A percentile compares a stretch with the other conserved stretches of the same genome.
Evolutionary conservation across 495 filamentous ascomycete species (phyloP).

Genomic region (Glutinoglossum americanum): DNA sequence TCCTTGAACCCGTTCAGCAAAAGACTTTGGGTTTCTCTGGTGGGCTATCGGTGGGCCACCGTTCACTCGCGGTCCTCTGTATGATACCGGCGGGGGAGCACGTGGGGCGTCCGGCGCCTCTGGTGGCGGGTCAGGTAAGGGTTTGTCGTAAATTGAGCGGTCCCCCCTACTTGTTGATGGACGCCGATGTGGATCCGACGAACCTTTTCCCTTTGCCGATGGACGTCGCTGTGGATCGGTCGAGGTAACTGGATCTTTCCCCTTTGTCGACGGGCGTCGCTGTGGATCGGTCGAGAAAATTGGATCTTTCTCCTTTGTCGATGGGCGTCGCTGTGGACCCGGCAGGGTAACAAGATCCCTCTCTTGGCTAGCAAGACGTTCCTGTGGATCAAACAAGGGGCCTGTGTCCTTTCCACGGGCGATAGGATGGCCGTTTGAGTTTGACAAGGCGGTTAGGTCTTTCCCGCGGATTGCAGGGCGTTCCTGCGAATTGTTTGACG

Average conservation of each 20-base stretch:
- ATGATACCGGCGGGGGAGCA: constrained; percentile 31
- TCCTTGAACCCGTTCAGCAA: background rate
- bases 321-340: background rate
- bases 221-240: background rate
- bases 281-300: background rate
- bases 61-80: constrained; percentile 26
- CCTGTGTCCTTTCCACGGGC: background rate
- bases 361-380: background rate
- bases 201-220: background rate
- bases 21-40: constrained; percentile 4
- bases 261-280: background rate
- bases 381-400: background rate
- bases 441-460: background rate
- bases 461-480: background rate
- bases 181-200: constrained; percentile 6
- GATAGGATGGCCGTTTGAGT: background rate
- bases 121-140: constrained; percentile 17
- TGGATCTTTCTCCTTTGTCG: background rate
- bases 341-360: background rate
- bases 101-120: constrained; percentile 37
- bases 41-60: constrained; percentile 17
- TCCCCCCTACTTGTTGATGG: constrained; percentile 11
- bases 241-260: background rate
- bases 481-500: background rate
- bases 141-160: constrained; percentile 4